Evolutionary conservation across 495 filamentous ascomycete species (phyloP).

Genomic region (Friedmanniomyces simplex): DNA sequence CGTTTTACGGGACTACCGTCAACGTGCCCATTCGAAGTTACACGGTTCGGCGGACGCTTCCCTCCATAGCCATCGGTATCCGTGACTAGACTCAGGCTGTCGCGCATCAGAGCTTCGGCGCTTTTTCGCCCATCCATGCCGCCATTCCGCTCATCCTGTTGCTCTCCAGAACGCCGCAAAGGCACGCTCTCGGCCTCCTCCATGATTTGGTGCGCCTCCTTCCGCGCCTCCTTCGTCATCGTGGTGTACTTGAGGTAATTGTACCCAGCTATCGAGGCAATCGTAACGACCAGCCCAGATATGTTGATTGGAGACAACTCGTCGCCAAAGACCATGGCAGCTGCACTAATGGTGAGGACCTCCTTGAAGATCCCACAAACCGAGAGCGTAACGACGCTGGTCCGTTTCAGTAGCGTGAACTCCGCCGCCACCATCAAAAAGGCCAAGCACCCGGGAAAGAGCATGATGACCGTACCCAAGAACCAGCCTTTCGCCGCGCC

Average conservation of each 20-base stretch:
- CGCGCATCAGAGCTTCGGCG: slow-evolving; percentile 6
- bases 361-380: slow-evolving; percentile 99
- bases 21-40: background rate
- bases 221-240: slow-evolving; percentile 53
- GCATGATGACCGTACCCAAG: slow-evolving; percentile 49
- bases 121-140: background rate
- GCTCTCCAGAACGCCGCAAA: slow-evolving; percentile 1
- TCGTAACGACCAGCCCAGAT: slow-evolving; percentile 76
- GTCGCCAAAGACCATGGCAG: slow-evolving; percentile 82
- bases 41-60: background rate
- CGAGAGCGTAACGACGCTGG: slow-evolving; percentile 87
- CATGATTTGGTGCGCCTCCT: slow-evolving; percentile 13
- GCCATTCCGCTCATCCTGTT: background rate
- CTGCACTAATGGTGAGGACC: slow-evolving; percentile 88
- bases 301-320: slow-evolving; percentile 82
- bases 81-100: slow-evolving; percentile 6
- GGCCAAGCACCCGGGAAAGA: slow-evolving; percentile 86
- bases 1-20: background rate
- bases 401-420: slow-evolving; percentile 90
- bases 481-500: slow-evolving; percentile 53
- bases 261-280: slow-evolving; percentile 74
- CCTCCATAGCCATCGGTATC: background rate
- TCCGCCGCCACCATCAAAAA: slow-evolving; percentile 96
- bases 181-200: slow-evolving; percentile 4
- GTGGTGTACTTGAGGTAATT: slow-evolving; percentile 89